These are phyloP conservation scores for Colletotrichum incanum DNA, from an alignment of 2,329 filamentous ascomycete genomes.

Conservation along the genomic window DNA sequence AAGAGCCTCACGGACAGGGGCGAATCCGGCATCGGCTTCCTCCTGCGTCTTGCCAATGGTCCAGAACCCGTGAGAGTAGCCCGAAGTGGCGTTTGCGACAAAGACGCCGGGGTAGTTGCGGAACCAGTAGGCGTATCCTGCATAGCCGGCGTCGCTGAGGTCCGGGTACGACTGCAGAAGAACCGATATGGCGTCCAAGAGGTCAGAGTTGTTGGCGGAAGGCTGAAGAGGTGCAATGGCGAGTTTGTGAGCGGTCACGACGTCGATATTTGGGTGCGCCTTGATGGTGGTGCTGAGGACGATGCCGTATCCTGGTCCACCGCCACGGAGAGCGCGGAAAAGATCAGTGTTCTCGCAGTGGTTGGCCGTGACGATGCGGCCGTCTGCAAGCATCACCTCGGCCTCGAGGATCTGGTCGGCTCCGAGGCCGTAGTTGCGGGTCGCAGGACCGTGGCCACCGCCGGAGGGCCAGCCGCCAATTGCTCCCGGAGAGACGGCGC, in stretches of 20 bases:
- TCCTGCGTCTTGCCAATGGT: conserved; percentile 47
- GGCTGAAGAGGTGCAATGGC: conserved; percentile 45
- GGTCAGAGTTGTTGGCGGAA: conserved; percentile 47
- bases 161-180: conserved; percentile 51
- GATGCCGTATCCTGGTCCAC: conserved; percentile 63
- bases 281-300: conserved; percentile 70
- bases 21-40: conserved; percentile 46
- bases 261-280: conserved; percentile 59
- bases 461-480: conserved; percentile 58
- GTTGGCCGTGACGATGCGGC: conserved; percentile 53
- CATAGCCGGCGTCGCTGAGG: conserved; percentile 51
- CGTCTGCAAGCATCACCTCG: conserved; percentile 57
- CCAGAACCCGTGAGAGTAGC: conserved; percentile 50
- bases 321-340: conserved; percentile 58
- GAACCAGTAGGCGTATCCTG: conserved; percentile 50
- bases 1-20: conserved; percentile 43
- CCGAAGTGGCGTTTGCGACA: conserved; percentile 47
- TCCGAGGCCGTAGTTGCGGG: conserved; percentile 58
- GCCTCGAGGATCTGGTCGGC: conserved; percentile 62
- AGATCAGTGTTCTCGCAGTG: conserved; percentile 53
- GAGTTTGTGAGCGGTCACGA: conserved; percentile 47
- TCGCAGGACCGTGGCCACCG: conserved; percentile 58
- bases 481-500: conserved; percentile 47
- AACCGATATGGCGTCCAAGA: conserved; percentile 48
- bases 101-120: conserved; percentile 46